Evolutionary conservation across 495 filamentous ascomycete species (phyloP).

Genomic region (Xylaria telfairii): DNA sequence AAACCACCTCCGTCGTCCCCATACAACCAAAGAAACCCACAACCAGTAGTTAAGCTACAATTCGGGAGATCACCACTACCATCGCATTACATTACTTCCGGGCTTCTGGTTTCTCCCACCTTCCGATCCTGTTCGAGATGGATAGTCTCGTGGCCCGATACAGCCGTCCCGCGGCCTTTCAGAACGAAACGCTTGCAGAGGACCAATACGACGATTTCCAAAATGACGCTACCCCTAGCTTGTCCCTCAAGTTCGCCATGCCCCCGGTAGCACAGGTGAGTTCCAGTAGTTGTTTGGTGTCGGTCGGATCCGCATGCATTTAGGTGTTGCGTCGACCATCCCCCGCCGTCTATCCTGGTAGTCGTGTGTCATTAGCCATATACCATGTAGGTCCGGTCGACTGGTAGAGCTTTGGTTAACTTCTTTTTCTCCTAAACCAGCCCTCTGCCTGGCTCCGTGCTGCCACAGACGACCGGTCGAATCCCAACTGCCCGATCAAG

Average conservation of each 20-base stretch:
- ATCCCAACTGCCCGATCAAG: slow-evolving; percentile 97
- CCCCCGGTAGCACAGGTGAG: slow-evolving; percentile 91
- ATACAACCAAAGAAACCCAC: neutral
- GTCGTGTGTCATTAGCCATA: neutral
- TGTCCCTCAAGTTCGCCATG: slow-evolving; percentile 89
- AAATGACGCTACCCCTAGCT: slow-evolving; percentile 65
- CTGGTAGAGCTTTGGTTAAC: neutral
- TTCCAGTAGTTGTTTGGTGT: slow-evolving; percentile 8
- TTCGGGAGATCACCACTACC: neutral
- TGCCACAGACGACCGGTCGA: slow-evolving; percentile 94
- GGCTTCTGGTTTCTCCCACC: slow-evolving; percentile 1
- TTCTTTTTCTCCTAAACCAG: slow-evolving; percentile 45
- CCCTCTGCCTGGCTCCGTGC: slow-evolving; percentile 92
- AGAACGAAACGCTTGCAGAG: slow-evolving; percentile 73
- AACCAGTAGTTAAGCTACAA: neutral
- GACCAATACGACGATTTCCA: slow-evolving; percentile 72
- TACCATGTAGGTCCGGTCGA: neutral
- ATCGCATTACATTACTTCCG: neutral
- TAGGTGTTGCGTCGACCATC: neutral
- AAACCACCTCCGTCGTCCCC: neutral
- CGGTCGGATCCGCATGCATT: neutral
- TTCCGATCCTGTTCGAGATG: slow-evolving; percentile 58
- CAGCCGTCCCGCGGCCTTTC: slow-evolving; percentile 67
- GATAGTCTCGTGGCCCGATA: slow-evolving; percentile 93
- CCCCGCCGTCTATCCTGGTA: neutral